Percentiles rank a stretch among this genome's conserved stretches.
Conservation (phyloP, 2,329 filamentous ascomycete species). For the Corynespora cassiicola region DNA sequence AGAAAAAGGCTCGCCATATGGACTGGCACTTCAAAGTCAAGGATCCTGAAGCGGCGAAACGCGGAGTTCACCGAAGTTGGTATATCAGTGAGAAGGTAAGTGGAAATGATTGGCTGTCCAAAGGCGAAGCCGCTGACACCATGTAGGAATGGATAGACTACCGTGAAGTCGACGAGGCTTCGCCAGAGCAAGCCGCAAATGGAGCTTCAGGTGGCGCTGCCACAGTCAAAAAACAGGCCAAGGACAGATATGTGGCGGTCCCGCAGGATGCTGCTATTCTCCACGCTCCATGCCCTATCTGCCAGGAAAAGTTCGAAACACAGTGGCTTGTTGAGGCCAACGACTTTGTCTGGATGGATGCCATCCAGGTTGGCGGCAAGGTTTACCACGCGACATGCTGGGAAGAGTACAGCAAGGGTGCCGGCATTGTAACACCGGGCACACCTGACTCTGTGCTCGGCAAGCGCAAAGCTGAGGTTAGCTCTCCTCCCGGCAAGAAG, state of each 20-base stretch:
- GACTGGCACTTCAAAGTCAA: slow-evolving; percentile 99
- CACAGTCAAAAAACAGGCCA: slow-evolving; percentile 60
- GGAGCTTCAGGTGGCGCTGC: slow-evolving; percentile 42
- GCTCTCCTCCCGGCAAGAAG: slow-evolving; percentile 36
- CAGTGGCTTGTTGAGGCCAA: slow-evolving; percentile 92
- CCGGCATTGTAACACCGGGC: slow-evolving; percentile 36
- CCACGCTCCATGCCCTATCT: slow-evolving; percentile 87
- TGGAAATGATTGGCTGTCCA: no score
- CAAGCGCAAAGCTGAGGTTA: slow-evolving; percentile 42
- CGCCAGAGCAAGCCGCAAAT: slow-evolving; percentile 36
- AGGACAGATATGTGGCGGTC: slow-evolving; percentile 78
- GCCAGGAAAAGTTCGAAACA: slow-evolving; percentile 92
- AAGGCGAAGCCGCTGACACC: slow-evolving; percentile 20
- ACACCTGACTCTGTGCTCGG: slow-evolving; percentile 46
- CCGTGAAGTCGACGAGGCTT: slow-evolving; percentile 75
- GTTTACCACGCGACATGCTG: slow-evolving; percentile 93
- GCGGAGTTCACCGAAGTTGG: slow-evolving; percentile 91
- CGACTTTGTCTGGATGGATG: slow-evolving; percentile 97
- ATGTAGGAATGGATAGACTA: slow-evolving; percentile 86
- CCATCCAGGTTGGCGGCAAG: slow-evolving; percentile 75
- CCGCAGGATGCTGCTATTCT: slow-evolving; percentile 78
- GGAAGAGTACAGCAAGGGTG: slow-evolving; percentile 62
- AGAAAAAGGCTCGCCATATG: slow-evolving; percentile 88
- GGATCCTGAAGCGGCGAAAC: slow-evolving; percentile 83
- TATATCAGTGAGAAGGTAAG: slow-evolving; percentile 87